Conservation (phyloP, 352 stramenopile species). For the Globisporangium parvum region DNA sequence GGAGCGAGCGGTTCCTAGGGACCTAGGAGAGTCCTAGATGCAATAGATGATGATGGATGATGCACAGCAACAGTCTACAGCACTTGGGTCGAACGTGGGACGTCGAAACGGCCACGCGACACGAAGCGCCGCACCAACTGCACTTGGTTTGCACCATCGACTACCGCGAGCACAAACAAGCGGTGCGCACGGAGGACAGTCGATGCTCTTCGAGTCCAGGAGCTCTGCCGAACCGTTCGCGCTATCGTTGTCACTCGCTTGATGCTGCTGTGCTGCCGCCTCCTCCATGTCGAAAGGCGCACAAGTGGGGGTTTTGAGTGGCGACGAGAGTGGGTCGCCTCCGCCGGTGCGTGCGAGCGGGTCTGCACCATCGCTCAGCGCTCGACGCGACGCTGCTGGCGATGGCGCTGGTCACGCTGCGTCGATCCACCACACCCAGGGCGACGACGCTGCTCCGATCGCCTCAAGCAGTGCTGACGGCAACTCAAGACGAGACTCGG, state of each 20-base stretch:
- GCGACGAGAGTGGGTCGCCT: not conserved
- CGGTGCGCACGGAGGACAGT: too few relatives aligned
- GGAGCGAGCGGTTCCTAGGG: too few relatives aligned
- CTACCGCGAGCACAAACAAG: too few relatives aligned
- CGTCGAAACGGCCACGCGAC: too few relatives aligned
- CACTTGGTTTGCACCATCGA: too few relatives aligned
- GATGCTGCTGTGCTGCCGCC: not conserved
- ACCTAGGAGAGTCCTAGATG: not conserved
- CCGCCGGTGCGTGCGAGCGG: not conserved
- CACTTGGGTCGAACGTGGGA: too few relatives aligned
- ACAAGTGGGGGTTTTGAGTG: conserved; percentile 8
- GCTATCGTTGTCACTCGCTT: not conserved
- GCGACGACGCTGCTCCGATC: not conserved
- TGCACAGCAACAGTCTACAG: too few relatives aligned
- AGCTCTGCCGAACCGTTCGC: too few relatives aligned
- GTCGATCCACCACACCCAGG: not conserved
- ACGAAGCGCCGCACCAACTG: too few relatives aligned
- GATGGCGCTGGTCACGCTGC: not conserved
- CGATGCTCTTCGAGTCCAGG: too few relatives aligned
- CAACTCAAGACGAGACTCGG: not conserved
- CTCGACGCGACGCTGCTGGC: not conserved
- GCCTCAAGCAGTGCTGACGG: too few relatives aligned
- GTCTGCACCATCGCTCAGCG: not conserved
- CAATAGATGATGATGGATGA: not conserved
- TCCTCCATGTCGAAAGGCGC: conserved; percentile 8